Conservation (phyloP, 2,329 filamentous ascomycete species). For the Gyromitra esculenta region DNA sequence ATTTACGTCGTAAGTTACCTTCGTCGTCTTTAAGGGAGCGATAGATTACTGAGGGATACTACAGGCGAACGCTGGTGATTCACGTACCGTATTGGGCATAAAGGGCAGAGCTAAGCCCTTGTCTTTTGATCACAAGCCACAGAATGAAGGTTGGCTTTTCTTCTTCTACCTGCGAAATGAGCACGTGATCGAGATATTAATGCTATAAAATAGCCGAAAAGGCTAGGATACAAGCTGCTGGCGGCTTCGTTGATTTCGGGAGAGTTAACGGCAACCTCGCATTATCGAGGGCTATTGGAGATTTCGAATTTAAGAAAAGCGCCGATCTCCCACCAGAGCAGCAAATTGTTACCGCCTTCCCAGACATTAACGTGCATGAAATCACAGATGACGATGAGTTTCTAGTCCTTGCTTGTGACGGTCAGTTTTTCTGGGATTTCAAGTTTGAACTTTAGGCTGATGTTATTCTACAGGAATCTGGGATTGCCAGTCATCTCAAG, state of each 20-base stretch:
- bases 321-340: conserved; percentile 96
- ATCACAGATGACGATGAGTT: conserved; percentile 95
- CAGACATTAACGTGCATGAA: conserved; percentile 91
- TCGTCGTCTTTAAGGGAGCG: background rate
- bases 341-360: conserved; percentile 97
- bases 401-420: conserved; percentile 89
- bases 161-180: conserved; percentile 12
- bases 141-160: conserved; percentile 80
- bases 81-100: conserved; percentile 90
- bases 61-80: conserved; percentile 96
- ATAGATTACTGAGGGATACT: conserved; percentile 56
- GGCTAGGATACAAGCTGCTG: conserved; percentile 91
- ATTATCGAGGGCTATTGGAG: conserved; percentile 94
- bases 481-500: conserved; percentile 99
- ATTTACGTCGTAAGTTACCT: conserved; percentile 84
- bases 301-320: conserved; percentile 99
- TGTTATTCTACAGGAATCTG: conserved; percentile 78
- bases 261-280: conserved; percentile 98
- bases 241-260: conserved; percentile 97
- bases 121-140: conserved; percentile 99
- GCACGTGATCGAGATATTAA: conserved; percentile 42
- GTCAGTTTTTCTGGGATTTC: conserved; percentile 62
- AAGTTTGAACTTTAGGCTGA: conserved; percentile 52
- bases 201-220: conserved; percentile 76
- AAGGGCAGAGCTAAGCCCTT: conserved; percentile 97